Base-by-base conservation (phyloP, 495 filamentous ascomycete species). In the Immersiella caudata region DNA sequence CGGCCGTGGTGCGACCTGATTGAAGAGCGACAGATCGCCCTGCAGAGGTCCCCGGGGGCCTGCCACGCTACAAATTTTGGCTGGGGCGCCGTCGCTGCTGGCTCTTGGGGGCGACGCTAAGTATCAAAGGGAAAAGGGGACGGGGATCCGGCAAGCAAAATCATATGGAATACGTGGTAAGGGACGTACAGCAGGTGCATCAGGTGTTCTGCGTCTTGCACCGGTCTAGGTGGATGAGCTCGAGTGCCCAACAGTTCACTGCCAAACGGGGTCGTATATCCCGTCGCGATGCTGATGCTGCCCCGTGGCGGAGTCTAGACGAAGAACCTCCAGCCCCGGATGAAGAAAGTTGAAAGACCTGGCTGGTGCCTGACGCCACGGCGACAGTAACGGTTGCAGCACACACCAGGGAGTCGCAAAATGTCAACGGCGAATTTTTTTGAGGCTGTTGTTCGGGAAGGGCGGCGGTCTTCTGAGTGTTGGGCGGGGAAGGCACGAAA, bases 11-110 rank as follows among this genome's bases (percentile, higher is more conserved):
- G 62, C 62, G 68, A 68, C 66, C 36, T 60, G 67, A 65, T 61
- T 65, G 66, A 68, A 55, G 67, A 71, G 58, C 51, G 60, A 58
- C 63, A 63, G 57, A 71, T 68, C 71, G 64, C 70, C 63, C 59
- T 46, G 66, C 65, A 67, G 66, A 52, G 66, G 62, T 58, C 59
- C 65, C 40, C 14, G 61, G 46, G 49, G 64, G 62, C 68, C 65
- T 67, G 71, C 68, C 66, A 70, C 68, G 68, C 61, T 73, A 66
- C 70, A 56, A 50, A 25, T 57, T 65, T 49, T 73, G 55, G 67
- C 56, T 64, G 57, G 61, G 68, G 29, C 36, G 36, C 35, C 36
- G 66, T 62, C 56, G 55, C 56, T 20, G 63, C 25, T 64, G 24
- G 33, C 65, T 36, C 25, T 33, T 54, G 40, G 46, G 25, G 40